phyloP scores from a whole-genome alignment of 2,329 filamentous ascomycete species.

The Thelonectria blattea region DNA sequence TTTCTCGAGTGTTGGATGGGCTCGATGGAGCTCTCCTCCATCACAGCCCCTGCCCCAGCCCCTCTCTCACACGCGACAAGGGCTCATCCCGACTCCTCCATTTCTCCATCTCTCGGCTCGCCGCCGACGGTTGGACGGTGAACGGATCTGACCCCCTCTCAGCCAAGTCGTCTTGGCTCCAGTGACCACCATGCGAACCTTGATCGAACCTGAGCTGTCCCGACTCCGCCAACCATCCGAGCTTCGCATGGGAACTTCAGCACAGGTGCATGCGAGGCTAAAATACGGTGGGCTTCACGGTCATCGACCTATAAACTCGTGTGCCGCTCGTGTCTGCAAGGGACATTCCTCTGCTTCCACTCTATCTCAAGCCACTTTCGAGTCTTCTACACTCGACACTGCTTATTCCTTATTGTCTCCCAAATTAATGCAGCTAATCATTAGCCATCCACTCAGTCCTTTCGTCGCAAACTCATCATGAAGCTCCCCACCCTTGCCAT shows the following conservation, averaged over 20 bases:
- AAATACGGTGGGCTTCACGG: no score
- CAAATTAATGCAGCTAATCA: background rate
- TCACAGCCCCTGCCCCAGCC: background rate
- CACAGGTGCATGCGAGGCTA: no score
- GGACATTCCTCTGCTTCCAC: background rate
- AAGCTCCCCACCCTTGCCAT: slow-evolving; percentile 30
- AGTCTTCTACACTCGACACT: background rate
- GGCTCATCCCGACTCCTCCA: background rate
- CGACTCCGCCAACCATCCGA: background rate
- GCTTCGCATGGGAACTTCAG: no score
- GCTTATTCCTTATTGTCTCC: background rate
- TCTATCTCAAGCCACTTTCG: background rate
- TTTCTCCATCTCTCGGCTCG: background rate
- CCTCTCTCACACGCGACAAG: background rate
- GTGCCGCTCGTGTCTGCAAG: no score
- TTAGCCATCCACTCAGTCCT: background rate
- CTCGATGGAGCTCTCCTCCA: background rate
- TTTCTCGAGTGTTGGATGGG: background rate
- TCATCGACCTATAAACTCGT: background rate
- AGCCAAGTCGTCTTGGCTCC: background rate
- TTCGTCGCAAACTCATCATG: slow-evolving; percentile 19
- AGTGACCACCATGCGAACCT: background rate
- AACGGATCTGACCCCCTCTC: background rate
- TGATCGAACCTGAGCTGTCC: background rate
- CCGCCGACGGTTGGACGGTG: background rate